Base-by-base conservation (phyloP, 257 asterid species). In the Henckelia pumila region DNA sequence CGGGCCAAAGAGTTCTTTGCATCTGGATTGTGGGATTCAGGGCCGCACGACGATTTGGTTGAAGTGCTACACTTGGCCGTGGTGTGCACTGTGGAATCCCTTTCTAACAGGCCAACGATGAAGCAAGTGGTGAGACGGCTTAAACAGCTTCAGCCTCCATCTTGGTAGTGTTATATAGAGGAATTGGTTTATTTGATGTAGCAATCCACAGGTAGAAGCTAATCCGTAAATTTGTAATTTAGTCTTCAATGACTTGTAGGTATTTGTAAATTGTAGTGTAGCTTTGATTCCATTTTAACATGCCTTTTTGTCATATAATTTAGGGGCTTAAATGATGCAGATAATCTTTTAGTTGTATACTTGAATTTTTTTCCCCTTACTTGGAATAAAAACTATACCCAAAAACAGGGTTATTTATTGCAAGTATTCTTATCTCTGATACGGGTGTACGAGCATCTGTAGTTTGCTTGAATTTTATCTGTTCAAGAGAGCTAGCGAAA, bases 41-140 rank as follows among this genome's bases (percentile, higher is more conserved):
- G 98, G 19, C 98, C 97, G 7, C 96, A 84, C 7, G 96, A 92
- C 50, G 96, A 92, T 76, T 55, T 89, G 83, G 93, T 92, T 2
- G 96, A 92, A 62, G 84, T 89, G 8, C 70, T 92, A 56, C 96
- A 92, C 64, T 62, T 89, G 79, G 98, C 95, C 0, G 87, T 92
- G 61, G 82, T 84, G 53, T 89, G 98, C 70, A 92, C 98, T 3
- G 96, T 87, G 0, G 97, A 89, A 26, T 71, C 93, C 7, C 86
- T 89, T 22, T 83, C 95, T 1, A 83, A 85, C 24, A 80, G 97
- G 81, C 97, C 98, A 9, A 86, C 91, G 0, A 92, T 92, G 98
- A 89, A 88, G 79, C 96, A 83, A 81, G 98, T 88, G 22, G 96
- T 88, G 6, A 81, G 82, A 72, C 85, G 98, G 84, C 78, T 92